Base-by-base conservation (phyloP, 2,329 filamentous ascomycete genomes). In the Diaporthe sp. region DNA sequence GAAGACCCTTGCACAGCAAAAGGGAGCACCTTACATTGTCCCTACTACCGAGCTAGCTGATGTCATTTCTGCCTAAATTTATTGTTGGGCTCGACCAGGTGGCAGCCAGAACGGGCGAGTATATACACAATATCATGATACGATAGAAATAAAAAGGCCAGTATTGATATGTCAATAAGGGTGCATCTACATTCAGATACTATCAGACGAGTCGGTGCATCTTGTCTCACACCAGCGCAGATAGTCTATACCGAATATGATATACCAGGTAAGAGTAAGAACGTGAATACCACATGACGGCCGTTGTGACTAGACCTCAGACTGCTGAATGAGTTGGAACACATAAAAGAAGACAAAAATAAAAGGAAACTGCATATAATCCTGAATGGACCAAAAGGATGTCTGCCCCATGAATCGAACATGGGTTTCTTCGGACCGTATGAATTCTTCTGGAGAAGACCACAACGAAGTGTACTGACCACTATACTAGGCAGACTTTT, bases 1-100 rank as follows among this genome's bases (percentile, higher is more conserved):
- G 83, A 84, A 86, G 78, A 92, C 83, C 1, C 69, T 77, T 44
- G 79, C 79, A 3, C 79, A 83, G 19, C 69, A 79, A 10, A 78
- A 78, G 59, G 74, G 82, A 7, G 72, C 77, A 39, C 83, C 83
- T 2, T 80, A 80, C 49, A 75, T 84, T 1, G 70, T 78, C 42
- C 83, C 83, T 4, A 79, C 71, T n/a, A 82, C 81, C 3, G 82
- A 85, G 75, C 73, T 85, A 34, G 76, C 73, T 0, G 81, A 84
- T 25, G 69, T 77, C 4, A 58, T 77, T 13, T 39, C 65, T 22
- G 22, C 31, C 31, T 68, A 19, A 53, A 22, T 39, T 39, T 28
- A n/a, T 51, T 51, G 46, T 39, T 25, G 12, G 31, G 2, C 12
- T 19, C 6, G 31, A 39, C 6, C 3, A 3, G 3, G 5, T 25